Base-by-base conservation (phyloP, 2,329 filamentous ascomycete species). In the Geoglossum cookeanum region DNA sequence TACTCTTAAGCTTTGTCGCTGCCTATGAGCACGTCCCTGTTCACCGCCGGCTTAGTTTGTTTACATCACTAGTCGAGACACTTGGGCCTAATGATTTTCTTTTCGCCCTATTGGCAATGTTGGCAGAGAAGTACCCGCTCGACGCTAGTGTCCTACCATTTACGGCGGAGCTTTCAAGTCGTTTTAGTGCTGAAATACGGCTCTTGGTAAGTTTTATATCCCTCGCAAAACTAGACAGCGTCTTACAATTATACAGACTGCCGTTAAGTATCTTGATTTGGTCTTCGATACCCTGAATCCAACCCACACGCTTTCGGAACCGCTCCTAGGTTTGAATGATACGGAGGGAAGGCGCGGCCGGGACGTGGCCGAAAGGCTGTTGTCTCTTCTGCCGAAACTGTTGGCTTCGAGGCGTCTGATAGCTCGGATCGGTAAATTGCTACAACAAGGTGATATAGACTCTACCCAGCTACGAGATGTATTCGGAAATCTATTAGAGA, bases 11-110 rank as follows among this genome's bases (percentile, higher is more conserved):
- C 72, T 98, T 98, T 67, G 91, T 89, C 17, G 89, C 90, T 6
- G 92, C 94, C 0, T 98, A 94, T 68, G 90, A 96, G 67, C 92
- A 98, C 67, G 90, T 98, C 61, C 92, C 92, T 4, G 78, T 84
- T 7, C 90, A 96, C 68, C 80, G 92, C 58, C 81, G 89, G 62
- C 79, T 87, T 33, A 82, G 83, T 45, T 74, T 98, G 5, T 98
- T 96, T 70, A 78, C 85, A 57, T 87, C 91, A 55, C 75, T 98
- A 17, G 82, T 92, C 27, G 81, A 87, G 64, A 94, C 90, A 9
- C 75, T 98, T 3, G 91, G 91, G 1, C 77, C 88, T 0, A 78
- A 85, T 56, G 90, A 97, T 60, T 94, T 94, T 64, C 74, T 97
- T 29, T 94, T 88, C 64, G 89, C 88, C 4, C 78, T 98, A 13